These are phyloP conservation scores for Gnaphalium uliginosum DNA, from an alignment of 129 eudicot genomes.

Conservation along the genomic window DNA sequence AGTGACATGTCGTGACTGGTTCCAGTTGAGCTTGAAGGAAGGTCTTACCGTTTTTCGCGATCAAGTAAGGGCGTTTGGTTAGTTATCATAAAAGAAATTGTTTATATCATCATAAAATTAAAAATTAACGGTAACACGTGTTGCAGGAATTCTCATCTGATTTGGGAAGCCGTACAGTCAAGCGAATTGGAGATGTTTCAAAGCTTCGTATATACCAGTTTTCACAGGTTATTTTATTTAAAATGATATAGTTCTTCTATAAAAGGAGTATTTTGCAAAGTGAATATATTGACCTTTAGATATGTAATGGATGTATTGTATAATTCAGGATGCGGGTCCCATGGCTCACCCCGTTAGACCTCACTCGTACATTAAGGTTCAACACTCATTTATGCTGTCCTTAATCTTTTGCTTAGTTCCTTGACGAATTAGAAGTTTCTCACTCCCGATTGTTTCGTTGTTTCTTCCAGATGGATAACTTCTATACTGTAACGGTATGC, in stretches of 20 bases:
- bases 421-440: slow-evolving; percentile 7
- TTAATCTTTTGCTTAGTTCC: background rate
- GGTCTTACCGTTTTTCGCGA: slow-evolving; percentile 99
- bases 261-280: background rate
- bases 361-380: slow-evolving; percentile 91
- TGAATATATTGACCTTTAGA: background rate
- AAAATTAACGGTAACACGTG: slow-evolving; percentile 7
- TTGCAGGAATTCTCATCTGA: slow-evolving; percentile 96
- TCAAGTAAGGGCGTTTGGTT: slow-evolving; percentile 50
- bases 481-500: slow-evolving; percentile 95
- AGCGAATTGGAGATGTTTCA: slow-evolving; percentile 89
- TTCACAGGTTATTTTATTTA: slow-evolving; percentile 58
- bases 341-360: slow-evolving; percentile 99
- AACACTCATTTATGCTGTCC: background rate
- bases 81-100: background rate
- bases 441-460: slow-evolving; percentile 3
- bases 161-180: slow-evolving; percentile 94
- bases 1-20: slow-evolving; percentile 99
- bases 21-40: slow-evolving; percentile 96
- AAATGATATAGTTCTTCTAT: background rate
- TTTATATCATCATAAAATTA: background rate
- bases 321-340: slow-evolving; percentile 90
- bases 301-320: background rate
- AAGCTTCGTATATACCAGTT: slow-evolving; percentile 79
- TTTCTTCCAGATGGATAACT: slow-evolving; percentile 84